Conservation (phyloP, 768 basidiomycete species). For the Gautieria morchelliformis region DNA sequence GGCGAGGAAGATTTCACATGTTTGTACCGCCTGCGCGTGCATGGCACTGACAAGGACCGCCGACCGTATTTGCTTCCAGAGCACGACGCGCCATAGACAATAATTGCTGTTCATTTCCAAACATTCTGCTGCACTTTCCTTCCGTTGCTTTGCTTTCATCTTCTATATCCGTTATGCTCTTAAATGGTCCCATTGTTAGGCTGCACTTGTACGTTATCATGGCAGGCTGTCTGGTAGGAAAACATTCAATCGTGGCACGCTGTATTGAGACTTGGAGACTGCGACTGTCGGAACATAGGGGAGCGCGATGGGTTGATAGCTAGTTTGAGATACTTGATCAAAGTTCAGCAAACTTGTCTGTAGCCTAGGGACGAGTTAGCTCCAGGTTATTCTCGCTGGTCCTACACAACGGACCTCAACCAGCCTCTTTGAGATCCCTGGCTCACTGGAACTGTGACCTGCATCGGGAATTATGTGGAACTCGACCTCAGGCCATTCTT, state of each 20-base stretch:
- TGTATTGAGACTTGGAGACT: too few relatives aligned
- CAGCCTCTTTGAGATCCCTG: constrained; percentile 56
- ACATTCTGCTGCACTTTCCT: neutral
- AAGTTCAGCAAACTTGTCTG: constrained; percentile 11
- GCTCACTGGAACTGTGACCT: constrained; percentile 77
- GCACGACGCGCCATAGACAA: constrained; percentile 1
- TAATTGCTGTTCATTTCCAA: neutral
- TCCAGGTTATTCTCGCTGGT: neutral
- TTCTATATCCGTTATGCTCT: neutral
- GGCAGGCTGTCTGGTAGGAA: too few relatives aligned
- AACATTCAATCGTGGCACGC: too few relatives aligned
- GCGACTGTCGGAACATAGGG: too few relatives aligned
- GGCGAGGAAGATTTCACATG: constrained; percentile 79
- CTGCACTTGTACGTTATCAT: neutral
- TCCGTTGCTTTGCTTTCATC: neutral
- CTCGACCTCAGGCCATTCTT: constrained; percentile 72
- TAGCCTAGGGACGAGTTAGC: constrained; percentile 7
- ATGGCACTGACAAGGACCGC: constrained; percentile 33
- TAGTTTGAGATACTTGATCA: neutral
- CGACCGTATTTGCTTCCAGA: constrained; percentile 2
- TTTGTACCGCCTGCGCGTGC: constrained; percentile 77
- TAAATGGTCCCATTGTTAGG: neutral
- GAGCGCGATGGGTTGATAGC: too few relatives aligned
- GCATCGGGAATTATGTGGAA: constrained; percentile 75
- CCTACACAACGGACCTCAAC: constrained; percentile 44